Conservation (phyloP, 768 basidiomycete genomes). For the Glaciozyma antarctica region DNA sequence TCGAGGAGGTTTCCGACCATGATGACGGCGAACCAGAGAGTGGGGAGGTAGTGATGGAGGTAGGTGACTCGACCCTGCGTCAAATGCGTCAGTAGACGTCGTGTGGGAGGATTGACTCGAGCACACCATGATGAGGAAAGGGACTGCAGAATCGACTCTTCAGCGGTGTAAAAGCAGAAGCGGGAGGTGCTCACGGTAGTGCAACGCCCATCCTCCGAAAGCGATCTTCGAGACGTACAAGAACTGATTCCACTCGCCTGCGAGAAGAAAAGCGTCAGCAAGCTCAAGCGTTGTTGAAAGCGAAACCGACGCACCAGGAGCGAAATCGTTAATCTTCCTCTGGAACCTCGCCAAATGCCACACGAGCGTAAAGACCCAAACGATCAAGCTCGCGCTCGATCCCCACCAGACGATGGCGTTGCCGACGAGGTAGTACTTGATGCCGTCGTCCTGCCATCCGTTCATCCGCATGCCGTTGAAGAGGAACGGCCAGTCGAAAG, state of each 20-base stretch:
- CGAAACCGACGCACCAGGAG: conserved; percentile 53
- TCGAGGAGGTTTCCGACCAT: conserved; percentile 85
- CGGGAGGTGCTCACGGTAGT: conserved; percentile 56
- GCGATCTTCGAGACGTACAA: conserved; percentile 85
- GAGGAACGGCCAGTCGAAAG: conserved; percentile 88
- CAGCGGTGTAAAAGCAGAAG: not conserved
- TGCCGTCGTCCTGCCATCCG: conserved; percentile 77
- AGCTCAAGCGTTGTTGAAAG: not conserved
- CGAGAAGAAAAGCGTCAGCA: not conserved
- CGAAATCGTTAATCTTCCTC: conserved; percentile 84
- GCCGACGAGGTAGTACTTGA: conserved; percentile 82
- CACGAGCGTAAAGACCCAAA: conserved; percentile 48
- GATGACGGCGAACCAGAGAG: conserved; percentile 90
- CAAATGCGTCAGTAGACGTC: not conserved
- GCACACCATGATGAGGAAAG: conserved; percentile 89
- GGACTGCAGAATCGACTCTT: conserved; percentile 49
- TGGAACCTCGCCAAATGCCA: conserved; percentile 74
- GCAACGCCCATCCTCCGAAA: conserved; percentile 81
- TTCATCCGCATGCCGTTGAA: conserved; percentile 90
- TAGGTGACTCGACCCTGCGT: conserved; percentile 52
- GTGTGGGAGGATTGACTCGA: not conserved
- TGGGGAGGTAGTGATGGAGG: conserved; percentile 89
- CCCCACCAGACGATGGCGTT: conserved; percentile 93
- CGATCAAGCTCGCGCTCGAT: conserved; percentile 55
- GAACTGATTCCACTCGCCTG: conserved; percentile 90